These are phyloP conservation scores for Neurospora africana DNA, from an alignment of 495 filamentous ascomycete species.

Conservation along the genomic window DNA sequence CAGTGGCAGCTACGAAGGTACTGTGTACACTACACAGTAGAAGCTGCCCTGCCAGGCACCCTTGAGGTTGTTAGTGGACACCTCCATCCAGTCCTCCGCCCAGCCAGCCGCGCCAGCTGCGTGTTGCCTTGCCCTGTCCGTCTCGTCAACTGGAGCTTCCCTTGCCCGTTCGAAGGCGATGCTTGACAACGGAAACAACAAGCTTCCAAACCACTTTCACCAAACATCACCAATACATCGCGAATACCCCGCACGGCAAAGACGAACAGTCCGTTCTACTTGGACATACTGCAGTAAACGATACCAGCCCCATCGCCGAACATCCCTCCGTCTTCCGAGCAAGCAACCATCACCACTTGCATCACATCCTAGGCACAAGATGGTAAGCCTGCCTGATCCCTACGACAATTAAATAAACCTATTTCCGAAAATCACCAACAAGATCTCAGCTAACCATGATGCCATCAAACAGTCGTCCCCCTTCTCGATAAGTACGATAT, in stretches of 20 bases:
- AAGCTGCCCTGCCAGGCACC: constrained; percentile 2
- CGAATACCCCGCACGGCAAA: background rate
- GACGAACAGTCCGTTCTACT: background rate
- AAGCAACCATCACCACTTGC: constrained; percentile 1
- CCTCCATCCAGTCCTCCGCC: constrained; percentile 1
- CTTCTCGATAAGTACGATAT: constrained; percentile 74
- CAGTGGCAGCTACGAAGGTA: background rate
- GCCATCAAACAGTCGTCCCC: constrained; percentile 49
- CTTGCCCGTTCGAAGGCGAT: constrained; percentile 1
- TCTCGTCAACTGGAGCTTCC: constrained; percentile 16
- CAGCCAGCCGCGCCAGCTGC: constrained; percentile 28
- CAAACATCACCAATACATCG: background rate
- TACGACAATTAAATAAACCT: background rate
- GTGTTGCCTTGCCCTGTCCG: constrained; percentile 27
- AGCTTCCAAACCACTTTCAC: constrained; percentile 1
- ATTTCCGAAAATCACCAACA: background rate
- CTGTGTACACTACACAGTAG: background rate
- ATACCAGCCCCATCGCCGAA: background rate
- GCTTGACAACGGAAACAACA: constrained; percentile 7
- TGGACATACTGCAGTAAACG: background rate
- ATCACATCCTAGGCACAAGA: constrained; percentile 8
- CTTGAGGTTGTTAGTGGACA: constrained; percentile 8
- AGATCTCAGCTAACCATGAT: constrained; percentile 7
- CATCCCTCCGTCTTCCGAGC: background rate
- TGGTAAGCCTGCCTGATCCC: constrained; percentile 11